Evolutionary conservation across 805 yeast genomes (phyloP), one percentile per base, ranked within the genome.

Genomic region (Candida maltosa): DNA sequence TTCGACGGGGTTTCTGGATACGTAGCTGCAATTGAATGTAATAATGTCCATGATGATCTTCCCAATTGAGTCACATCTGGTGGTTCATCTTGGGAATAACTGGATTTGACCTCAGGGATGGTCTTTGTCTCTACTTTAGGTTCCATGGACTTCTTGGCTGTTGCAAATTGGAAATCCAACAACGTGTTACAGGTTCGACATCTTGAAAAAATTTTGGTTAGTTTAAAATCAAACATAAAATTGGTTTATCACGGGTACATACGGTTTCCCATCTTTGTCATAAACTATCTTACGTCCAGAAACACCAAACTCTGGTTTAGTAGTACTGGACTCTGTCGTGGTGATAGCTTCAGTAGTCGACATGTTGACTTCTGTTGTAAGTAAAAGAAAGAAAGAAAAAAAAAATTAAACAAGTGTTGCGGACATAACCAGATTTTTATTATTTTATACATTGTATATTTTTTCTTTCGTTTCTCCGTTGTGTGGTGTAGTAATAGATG

Each of bases 201-300:
- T 39, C 83, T 78, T 37, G 16, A 16, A 16, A 15, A 15, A n/a
- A n/a, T n/a, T n/a, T n/a, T n/a, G n/a, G n/a, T n/a, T n/a, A n/a
- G n/a, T n/a, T n/a, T n/a, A n/a, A n/a, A n/a, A n/a, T n/a, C n/a
- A n/a, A n/a, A n/a, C n/a, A n/a, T n/a, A n/a, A n/a, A n/a, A n/a
- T n/a, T 10, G 29, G 11, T 4, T 3, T 19, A 18, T 29, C n/a
- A n/a, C 9, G 7, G 10, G 5, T 41, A 77, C 93, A 55, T 69
- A 85, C 88, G 97, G 97, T 58, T 87, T 89, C 1, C 97, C 97
- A 58, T 91, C 83, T 54, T 86, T 80, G 52, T 86, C 96, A 38
- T 85, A 78, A 16, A 87, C 60, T 39, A 87, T 81, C 46, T 75
- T 77, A 31, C 82, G 68, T 0, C 95, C 95, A 16, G 73, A 54